Evolutionary conservation across 2,329 filamentous ascomycete genomes (phyloP), one percentile per base, ranked within the genome.

Genomic region (Huntiella decipiens): DNA sequence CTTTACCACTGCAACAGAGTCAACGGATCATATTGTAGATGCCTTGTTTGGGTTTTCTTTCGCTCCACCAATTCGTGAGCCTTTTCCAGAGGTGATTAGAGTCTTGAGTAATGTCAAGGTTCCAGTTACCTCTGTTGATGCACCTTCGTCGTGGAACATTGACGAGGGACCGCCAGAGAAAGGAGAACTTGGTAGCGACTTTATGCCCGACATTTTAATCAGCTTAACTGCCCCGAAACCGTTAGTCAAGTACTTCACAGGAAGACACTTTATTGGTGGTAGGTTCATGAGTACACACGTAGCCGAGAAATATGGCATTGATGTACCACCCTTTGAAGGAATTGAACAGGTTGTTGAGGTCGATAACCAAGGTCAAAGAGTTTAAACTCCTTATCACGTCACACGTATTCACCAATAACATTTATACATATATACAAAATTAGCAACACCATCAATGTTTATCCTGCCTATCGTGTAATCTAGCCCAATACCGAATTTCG

Each of bases 21-120:
- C 74, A 45, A 71, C 81, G 2, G 81, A 95, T 57, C 82, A 93
- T 53, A 64, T 98, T 45, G 67, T 98, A 49, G 91, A 98, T 61
- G 85, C 91, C 7, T 84, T 98, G 51, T 98, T 98, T 58, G 86
- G 84, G 5, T 98, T 98, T 65, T 91, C 82, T 50, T 98, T 98
- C 64, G 79, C 78, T 1, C 88, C 87, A 5, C 79, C 91, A 52
- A 79, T 98, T 45, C 78, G 91, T n/a, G 84, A 93, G 53, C 91
- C 91, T 1, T 98, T 96, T 57, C 78, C 79, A 1, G 69, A 70
- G 0, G 81, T 95, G 11, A 92, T 98, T 54, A 66, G 72, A 50
- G 77, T 81, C 5, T 68, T 98, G 34, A 74, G 85, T 53, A 69
- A 77, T 37, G 80, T 82, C 4, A 70, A 70, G 19, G 56, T 91